These are phyloP conservation scores for Tephrocybe sp. DNA, from an alignment of 768 basidiomycete species.

Conservation along the genomic window DNA sequence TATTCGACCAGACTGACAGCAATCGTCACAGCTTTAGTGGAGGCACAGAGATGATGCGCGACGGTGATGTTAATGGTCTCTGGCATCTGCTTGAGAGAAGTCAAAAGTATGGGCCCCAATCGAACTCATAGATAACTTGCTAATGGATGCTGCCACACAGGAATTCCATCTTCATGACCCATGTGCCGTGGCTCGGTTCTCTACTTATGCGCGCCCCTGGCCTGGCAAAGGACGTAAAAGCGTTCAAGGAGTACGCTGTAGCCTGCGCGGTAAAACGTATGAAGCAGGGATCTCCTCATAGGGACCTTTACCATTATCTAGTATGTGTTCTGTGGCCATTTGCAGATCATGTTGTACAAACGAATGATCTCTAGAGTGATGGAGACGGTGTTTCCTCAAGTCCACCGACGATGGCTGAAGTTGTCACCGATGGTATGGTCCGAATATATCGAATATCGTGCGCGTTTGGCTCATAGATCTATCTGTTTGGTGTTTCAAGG, in stretches of 20 bases:
- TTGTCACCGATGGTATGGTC: conserved; percentile 39
- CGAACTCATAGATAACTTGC: not conserved
- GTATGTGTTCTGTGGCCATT: conserved; percentile 19
- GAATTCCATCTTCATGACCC: conserved; percentile 42
- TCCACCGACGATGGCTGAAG: conserved; percentile 31
- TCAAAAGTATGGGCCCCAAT: conserved; percentile 36
- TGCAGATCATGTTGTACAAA: not conserved
- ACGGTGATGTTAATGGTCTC: conserved; percentile 44
- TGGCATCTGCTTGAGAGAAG: conserved; percentile 46
- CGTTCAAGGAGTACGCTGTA: conserved; percentile 38
- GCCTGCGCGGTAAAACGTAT: conserved; percentile 36
- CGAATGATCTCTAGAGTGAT: conserved; percentile 31
- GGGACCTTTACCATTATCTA: conserved; percentile 40
- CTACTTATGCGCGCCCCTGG: conserved; percentile 36
- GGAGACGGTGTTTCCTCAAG: conserved; percentile 35
- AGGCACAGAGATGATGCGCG: conserved; percentile 34
- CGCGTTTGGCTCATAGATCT: not conserved
- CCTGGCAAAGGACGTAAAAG: conserved; percentile 37
- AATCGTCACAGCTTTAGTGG: conserved; percentile 31
- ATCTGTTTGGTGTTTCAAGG: conserved; percentile 9
- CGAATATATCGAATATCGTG: too few species aligned
- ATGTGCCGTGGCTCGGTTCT: conserved; percentile 46
- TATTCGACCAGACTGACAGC: not conserved
- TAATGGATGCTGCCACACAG: conserved; percentile 14
- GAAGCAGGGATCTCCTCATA: conserved; percentile 34